Conservation (phyloP, 139 green algal species). For the Parachlorella kessleri region DNA sequence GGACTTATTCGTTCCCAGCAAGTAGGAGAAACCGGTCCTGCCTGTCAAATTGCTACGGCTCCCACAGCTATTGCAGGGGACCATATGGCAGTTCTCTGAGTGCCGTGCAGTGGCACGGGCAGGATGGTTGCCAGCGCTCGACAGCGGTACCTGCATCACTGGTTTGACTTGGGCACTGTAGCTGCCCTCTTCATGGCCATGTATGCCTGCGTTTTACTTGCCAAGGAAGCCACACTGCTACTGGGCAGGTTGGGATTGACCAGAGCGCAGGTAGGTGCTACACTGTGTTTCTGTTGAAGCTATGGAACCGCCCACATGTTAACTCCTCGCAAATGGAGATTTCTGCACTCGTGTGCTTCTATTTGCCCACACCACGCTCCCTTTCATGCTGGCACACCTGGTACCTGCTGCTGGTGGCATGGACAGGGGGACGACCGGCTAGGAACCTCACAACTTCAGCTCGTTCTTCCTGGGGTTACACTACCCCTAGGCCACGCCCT, state of each 20-base stretch:
- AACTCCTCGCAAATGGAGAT: too few species aligned
- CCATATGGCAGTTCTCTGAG: not conserved
- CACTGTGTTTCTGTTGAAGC: too few species aligned
- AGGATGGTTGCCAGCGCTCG: not conserved
- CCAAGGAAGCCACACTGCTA: not conserved
- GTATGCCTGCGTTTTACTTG: not conserved
- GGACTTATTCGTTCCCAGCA: not conserved
- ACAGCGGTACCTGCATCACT: not conserved
- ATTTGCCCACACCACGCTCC: too few species aligned
- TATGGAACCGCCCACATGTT: too few species aligned
- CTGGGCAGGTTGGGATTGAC: not conserved
- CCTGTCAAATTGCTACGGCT: too few species aligned
- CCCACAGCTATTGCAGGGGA: not conserved
- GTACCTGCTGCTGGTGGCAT: too few species aligned
- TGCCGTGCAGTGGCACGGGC: not conserved
- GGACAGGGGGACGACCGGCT: too few species aligned
- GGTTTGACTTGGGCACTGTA: not conserved
- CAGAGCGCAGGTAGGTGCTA: not conserved
- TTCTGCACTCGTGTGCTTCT: too few species aligned
- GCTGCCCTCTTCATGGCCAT: not conserved
- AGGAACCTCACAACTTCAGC: slow-evolving; percentile 25
- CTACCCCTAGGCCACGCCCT: slow-evolving; percentile 33
- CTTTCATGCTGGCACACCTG: too few species aligned
- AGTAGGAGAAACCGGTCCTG: not conserved
- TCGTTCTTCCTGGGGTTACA: slow-evolving; percentile 41